These are phyloP conservation scores for Gymnopus androsaceus DNA, from an alignment of 1,284 basidiomycete genomes.

Conservation along the genomic window DNA sequence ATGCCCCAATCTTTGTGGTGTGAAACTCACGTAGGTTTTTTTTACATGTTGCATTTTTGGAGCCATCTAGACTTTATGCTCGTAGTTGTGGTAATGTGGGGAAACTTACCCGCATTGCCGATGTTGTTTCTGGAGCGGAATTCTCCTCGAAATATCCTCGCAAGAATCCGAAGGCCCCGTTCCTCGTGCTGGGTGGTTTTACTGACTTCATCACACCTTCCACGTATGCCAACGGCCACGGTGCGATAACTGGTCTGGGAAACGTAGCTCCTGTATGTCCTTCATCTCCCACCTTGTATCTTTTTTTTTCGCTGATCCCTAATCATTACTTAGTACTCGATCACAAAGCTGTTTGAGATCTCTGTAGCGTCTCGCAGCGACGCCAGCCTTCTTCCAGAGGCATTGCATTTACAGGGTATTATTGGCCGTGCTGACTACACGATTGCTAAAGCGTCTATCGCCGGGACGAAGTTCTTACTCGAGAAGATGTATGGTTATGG, in stretches of 20 bases:
- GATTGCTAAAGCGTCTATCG: conserved; percentile 76
- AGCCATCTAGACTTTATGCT: background rate
- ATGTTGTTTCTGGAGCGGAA: conserved; percentile 57
- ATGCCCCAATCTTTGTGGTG: conserved; percentile 75
- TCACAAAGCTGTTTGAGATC: conserved; percentile 65
- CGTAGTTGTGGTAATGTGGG: conserved; percentile 85
- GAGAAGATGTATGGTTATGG: conserved; percentile 78
- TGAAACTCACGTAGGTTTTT: conserved; percentile 79
- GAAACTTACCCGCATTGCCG: conserved; percentile 83
- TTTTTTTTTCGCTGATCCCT: too few relatives aligned
- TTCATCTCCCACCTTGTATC: conserved; percentile 10
- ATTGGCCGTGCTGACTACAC: conserved; percentile 80
- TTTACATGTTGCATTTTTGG: background rate
- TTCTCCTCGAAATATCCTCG: conserved; percentile 67
- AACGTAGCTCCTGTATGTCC: conserved; percentile 70
- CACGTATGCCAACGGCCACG: conserved; percentile 68
- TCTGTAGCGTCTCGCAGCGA: conserved; percentile 56
- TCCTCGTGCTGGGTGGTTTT: conserved; percentile 80
- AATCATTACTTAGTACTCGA: too few relatives aligned
- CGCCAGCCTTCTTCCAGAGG: conserved; percentile 61
- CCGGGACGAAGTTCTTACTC: conserved; percentile 82
- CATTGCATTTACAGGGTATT: conserved; percentile 77
- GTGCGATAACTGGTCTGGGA: conserved; percentile 81
- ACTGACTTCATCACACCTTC: conserved; percentile 78
- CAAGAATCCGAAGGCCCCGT: conserved; percentile 62